Base-by-base conservation (phyloP, 257 asterid species). In the Solanum rostratum region DNA sequence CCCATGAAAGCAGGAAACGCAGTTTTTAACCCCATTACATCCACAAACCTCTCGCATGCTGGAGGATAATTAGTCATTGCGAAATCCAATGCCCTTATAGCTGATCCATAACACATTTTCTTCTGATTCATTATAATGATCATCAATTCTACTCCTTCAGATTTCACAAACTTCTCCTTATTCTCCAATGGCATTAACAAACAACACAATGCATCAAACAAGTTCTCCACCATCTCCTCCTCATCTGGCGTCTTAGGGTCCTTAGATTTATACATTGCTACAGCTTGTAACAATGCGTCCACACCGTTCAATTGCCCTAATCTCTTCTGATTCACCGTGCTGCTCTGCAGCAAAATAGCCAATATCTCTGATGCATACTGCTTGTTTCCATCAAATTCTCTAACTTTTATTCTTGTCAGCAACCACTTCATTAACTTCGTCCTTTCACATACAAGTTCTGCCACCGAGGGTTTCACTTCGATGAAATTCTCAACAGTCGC, bases 1-100 rank as follows among this genome's bases (percentile, higher is more conserved):
- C 99, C 99, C 99, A 97, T 97, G 88, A 95, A 97, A 91, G 99
- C 99, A 37, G 99, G 99, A 89, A 97, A 97, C 5, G 96, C 99
- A 57, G 98, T 97, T 97, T 94, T 97, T 85, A 97, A 88, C 70
- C 98, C 99, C 97, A 94, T 92, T 55, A 97, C 98, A 93, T 97
- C 99, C 84, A 97, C 88, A 88, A 97, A 97, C 87, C 99, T 91
- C 89, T 97, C 99, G 74, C 99, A 97, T 0, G 99, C 99, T 39
- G 98, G 98, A 4, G 98, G 98, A 86, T 97, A 95, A 87, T 88
- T 95, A 1, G 99, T 97, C 97, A 94, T 93, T 14, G 98, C 93
- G 57, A 95, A 97, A 90, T 97, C 97, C 91, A 97, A 85, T 45
- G 97, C 98, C 91, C 94, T 91, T 52, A 92, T 90, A 1, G 99